These are phyloP conservation scores for Maudiozyma saulgeensis DNA, from an alignment of 805 yeast species.

Conservation along the genomic window DNA sequence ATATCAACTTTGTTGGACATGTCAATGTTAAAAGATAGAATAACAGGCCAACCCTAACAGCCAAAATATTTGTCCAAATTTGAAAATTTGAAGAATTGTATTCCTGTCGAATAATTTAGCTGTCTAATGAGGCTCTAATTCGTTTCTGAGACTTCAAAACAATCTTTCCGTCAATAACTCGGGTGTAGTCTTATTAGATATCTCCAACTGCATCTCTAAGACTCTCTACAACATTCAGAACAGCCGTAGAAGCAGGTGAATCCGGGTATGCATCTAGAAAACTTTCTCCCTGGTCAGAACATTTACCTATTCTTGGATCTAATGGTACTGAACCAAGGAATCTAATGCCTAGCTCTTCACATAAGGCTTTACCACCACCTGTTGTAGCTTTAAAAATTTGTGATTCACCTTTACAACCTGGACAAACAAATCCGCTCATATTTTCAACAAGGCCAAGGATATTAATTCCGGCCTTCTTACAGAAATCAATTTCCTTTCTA, in stretches of 20 bases:
- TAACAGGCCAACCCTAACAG: too few relatives aligned
- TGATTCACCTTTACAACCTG: slow-evolving; percentile 82
- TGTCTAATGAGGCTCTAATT: too few relatives aligned
- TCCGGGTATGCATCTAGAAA: slow-evolving; percentile 80
- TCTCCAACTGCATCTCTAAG: slow-evolving; percentile 47
- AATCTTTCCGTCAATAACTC: too few relatives aligned
- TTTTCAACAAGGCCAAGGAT: slow-evolving; percentile 89
- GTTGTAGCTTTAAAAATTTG: slow-evolving; percentile 90
- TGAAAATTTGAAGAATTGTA: too few relatives aligned
- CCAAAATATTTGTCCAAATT: too few relatives aligned
- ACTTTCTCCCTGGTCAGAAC: slow-evolving; percentile 80
- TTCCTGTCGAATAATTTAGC: too few relatives aligned
- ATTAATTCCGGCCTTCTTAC: slow-evolving; percentile 79
- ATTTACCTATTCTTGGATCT: slow-evolving; percentile 86
- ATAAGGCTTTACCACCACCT: slow-evolving; percentile 85
- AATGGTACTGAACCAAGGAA: slow-evolving; percentile 90
- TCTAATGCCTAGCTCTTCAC: slow-evolving; percentile 66
- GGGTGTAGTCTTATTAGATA: neutral
- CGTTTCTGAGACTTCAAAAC: too few relatives aligned
- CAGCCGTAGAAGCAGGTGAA: slow-evolving; percentile 85
- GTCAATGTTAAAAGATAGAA: too few relatives aligned
- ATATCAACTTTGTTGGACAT: too few relatives aligned
- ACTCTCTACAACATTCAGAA: slow-evolving; percentile 70
- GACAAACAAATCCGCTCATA: slow-evolving; percentile 98
- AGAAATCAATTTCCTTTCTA: slow-evolving; percentile 89